These are phyloP conservation scores for Fusarium nelsonii DNA, from an alignment of 2,329 filamentous ascomycete genomes.

Conservation along the genomic window DNA sequence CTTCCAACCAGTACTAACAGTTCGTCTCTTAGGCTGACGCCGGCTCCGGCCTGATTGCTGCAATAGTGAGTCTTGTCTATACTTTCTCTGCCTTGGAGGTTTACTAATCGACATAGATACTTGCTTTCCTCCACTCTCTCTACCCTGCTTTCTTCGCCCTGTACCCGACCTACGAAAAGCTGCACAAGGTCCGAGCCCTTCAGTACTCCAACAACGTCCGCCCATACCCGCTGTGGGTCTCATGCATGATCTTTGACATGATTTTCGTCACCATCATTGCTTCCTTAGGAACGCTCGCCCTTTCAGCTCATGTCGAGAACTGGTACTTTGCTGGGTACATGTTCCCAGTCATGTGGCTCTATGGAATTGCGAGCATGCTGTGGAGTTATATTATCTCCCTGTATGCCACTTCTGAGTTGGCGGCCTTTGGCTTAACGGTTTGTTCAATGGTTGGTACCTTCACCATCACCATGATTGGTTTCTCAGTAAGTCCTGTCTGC, in stretches of 20 bases:
- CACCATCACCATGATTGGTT: not conserved
- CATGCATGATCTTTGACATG: conserved; percentile 1
- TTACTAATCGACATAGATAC: no score
- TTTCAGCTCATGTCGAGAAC: not conserved
- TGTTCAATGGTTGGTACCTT: not conserved
- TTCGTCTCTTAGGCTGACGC: not conserved
- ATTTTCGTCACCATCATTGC: conserved; percentile 5
- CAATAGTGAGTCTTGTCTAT: not conserved
- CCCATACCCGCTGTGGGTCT: conserved; percentile 8
- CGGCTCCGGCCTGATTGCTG: conserved; percentile 5
- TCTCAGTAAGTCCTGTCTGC: conserved; percentile 6
- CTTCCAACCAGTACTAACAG: no score
- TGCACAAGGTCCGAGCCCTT: conserved; percentile 17
- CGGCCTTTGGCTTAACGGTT: not conserved
- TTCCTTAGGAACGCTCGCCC: no score
- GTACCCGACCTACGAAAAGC: conserved; percentile 15
- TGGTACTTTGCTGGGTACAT: conserved; percentile 2
- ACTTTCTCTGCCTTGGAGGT: no score
- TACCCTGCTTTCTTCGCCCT: conserved; percentile 20
- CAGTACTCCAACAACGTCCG: conserved; percentile 23
- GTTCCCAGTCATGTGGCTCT: conserved; percentile 4
- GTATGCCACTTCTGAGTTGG: not conserved
- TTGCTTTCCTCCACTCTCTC: conserved; percentile 7
- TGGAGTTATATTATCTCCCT: conserved; percentile 5
- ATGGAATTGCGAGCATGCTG: not conserved